A percentile compares a stretch with the other conserved stretches of the same genome.
These are phyloP conservation scores for Candida broadrunensis DNA, from an alignment of 805 yeast species.

Conservation along the genomic window DNA sequence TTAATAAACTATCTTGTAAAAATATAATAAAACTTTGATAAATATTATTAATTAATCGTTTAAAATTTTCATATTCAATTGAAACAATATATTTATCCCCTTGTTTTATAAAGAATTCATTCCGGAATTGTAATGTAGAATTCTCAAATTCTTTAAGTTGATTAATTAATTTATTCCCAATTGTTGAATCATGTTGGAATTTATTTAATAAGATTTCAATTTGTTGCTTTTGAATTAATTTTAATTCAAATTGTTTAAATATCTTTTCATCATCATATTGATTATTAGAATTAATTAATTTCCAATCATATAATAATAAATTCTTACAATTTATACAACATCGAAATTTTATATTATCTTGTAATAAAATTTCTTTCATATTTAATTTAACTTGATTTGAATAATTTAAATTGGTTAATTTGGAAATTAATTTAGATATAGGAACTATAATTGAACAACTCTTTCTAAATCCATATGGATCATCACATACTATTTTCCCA, in stretches of 20 bases:
- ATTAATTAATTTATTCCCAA: slow-evolving; percentile 20
- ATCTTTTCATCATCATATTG: slow-evolving; percentile 8
- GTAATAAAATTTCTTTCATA: slow-evolving; percentile 7
- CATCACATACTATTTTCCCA: slow-evolving; percentile 80
- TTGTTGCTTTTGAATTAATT: slow-evolving; percentile 20
- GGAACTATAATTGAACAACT: slow-evolving; percentile 75
- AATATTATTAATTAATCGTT: slow-evolving; percentile 48
- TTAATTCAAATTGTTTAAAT: slow-evolving; percentile 16
- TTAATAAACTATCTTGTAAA: slow-evolving; percentile 65
- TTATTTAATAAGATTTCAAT: slow-evolving; percentile 18
- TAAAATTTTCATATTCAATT: slow-evolving; percentile 9
- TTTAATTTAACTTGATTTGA: slow-evolving; percentile 18
- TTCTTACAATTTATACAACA: slow-evolving; percentile 72
- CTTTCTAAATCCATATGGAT: slow-evolving; percentile 37
- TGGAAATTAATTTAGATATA: slow-evolving; percentile 35
- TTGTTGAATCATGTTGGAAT: slow-evolving; percentile 15
- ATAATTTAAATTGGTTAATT: slow-evolving; percentile 36
- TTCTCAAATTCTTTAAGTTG: slow-evolving; percentile 32
- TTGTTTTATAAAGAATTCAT: slow-evolving; percentile 10
- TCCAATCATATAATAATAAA: slow-evolving; percentile 54
- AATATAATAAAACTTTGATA: slow-evolving; percentile 54
- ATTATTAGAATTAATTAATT: slow-evolving; percentile 8
- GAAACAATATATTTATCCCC: slow-evolving; percentile 10
- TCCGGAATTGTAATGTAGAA: slow-evolving; percentile 19
- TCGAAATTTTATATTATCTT: slow-evolving; percentile 37